A percentile compares a stretch with the other conserved stretches of the same genome.
Evolutionary conservation across 345 rosid species (phyloP).

Genomic region (Melastoma malabathricum): DNA sequence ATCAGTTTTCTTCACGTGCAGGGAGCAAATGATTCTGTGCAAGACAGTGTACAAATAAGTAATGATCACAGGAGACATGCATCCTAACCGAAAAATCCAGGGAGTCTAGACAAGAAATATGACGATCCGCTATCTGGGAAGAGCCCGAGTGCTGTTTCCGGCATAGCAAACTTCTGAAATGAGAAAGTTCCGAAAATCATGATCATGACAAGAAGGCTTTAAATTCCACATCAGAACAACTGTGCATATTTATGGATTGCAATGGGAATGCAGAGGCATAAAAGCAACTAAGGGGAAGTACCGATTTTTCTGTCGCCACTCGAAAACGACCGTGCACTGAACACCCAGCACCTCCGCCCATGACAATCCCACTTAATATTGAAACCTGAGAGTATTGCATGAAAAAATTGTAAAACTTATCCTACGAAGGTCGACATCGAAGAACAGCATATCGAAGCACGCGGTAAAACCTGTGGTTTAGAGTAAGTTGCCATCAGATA

Average conservation of each 20-base stretch:
- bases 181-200: background rate
- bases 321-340: conserved; percentile 71
- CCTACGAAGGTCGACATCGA: background rate
- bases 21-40: no score
- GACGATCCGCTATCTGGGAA: conserved; percentile 86
- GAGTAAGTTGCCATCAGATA: conserved; percentile 56
- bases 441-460: background rate
- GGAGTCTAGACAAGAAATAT: conserved; percentile 74
- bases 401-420: no score
- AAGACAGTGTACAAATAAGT: no score
- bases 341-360: conserved; percentile 84
- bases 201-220: background rate
- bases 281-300: conserved; percentile 13
- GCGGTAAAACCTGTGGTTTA: conserved; percentile 45
- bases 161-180: conserved; percentile 76
- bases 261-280: no score
- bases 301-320: conserved; percentile 70
- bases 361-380: conserved; percentile 63
- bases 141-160: conserved; percentile 74
- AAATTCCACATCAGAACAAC: conserved; percentile 2
- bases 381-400: conserved; percentile 22
- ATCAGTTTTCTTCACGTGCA: no score
- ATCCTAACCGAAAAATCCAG: conserved; percentile 66
- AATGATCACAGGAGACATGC: no score
- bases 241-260: no score